Evolutionary conservation across 192 early-diverging fungal species (phyloP), one percentile per base, ranked within the genome.

Genomic region (Dissophora globulifera): DNA sequence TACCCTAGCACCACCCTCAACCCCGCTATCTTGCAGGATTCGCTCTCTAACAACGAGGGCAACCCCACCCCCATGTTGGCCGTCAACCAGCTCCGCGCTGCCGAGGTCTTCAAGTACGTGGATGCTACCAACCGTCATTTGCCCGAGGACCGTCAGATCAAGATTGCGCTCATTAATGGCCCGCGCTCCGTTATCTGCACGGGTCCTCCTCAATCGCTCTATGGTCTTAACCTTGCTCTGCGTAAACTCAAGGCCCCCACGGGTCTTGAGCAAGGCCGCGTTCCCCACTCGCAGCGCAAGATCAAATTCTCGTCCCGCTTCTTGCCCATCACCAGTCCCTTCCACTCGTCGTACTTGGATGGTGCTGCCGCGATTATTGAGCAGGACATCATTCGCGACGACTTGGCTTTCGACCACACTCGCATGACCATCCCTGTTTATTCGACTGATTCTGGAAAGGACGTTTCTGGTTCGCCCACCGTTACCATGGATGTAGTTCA

Each of bases 41-140:
- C 94, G 23, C 84, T 96, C 31, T 83, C 80, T 59, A 92, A 92
- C 84, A 89, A 92, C 62, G 96, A 98, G 79, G 96, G 95, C 51
- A 91, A 90, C 26, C 95, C 94, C 6, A 93, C 93, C 9, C 93
- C 94, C 46, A 98, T 98, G 96, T 84, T 98, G 61, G 88, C 91
- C 60, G 84, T 98, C 62, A 90, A 88, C 67, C 90, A 90, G 35
- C 83, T 97, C 51, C 93, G 93, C 67, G 86, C 91, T 62, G 79
- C 83, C 54, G 93, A 97, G 59, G 93, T 97, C 31, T 79, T 90
- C 71, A 87, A 91, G 78, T 93, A 98, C 65, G 86, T 93, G 41
- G 88, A 95, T 40, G 87, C 90, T 16, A 95, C 95, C 79, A 96
- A 96, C 85, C 84, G 84, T 58, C 93, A 95, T 75, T 74, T 96